Evolutionary conservation across 73 alveolate genomes (phyloP).

Genomic region (Tetrahymena malaccensis): DNA sequence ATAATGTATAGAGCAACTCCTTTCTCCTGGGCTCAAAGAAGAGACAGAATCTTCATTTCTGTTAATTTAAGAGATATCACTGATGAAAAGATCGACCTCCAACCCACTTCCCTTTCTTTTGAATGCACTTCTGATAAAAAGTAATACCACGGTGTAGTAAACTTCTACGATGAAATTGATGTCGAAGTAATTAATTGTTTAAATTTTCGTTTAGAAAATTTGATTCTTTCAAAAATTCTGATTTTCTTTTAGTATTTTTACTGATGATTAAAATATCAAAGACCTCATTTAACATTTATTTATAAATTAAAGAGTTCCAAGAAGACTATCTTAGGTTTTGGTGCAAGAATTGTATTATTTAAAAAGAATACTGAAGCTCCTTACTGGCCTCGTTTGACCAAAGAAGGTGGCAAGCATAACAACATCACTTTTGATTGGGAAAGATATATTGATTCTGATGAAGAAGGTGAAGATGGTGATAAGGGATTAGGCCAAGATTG

Average conservation of each 20-base stretch:
- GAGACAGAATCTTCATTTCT: constrained; percentile 75
- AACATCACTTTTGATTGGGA: constrained; percentile 45
- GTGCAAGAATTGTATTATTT: constrained; percentile 14
- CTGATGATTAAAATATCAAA: too few species aligned
- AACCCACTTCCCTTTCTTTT: constrained; percentile 47
- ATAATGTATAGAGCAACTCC: background rate
- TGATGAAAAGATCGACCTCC: constrained; percentile 63
- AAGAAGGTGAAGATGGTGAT: constrained; percentile 62
- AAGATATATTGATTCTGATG: constrained; percentile 61
- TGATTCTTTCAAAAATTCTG: too few species aligned
- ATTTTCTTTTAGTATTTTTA: background rate
- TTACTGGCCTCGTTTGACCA: constrained; percentile 62
- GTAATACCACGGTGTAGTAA: constrained; percentile 47
- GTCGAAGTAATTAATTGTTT: constrained; percentile 41
- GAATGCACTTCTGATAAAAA: constrained; percentile 48
- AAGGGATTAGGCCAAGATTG: constrained; percentile 64
- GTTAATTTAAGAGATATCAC: constrained; percentile 73
- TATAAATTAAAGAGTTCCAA: background rate
- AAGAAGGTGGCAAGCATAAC: constrained; percentile 35
- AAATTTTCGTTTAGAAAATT: background rate
- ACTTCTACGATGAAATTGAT: constrained; percentile 46
- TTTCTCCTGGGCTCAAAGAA: constrained; percentile 81
- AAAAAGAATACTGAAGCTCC: constrained; percentile 59
- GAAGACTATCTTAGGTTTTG: constrained; percentile 5
- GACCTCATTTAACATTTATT: background rate